Percentiles rank a stretch among this genome's conserved stretches.
phyloP scores from a whole-genome alignment of 345 rosid species.

The Limnanthes douglasii region DNA sequence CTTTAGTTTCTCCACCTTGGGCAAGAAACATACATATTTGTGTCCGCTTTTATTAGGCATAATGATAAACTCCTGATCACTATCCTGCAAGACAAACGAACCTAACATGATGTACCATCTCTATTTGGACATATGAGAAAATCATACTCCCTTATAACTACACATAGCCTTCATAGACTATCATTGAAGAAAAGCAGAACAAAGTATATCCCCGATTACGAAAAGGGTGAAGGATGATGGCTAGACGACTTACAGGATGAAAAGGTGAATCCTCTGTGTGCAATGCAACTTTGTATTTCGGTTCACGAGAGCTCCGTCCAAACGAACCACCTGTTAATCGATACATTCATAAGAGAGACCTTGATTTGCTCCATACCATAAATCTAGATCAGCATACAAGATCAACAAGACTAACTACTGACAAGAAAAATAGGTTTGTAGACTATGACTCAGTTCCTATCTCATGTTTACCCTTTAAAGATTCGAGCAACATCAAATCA shows the following conservation, averaged over 20 bases:
- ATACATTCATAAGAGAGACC: neutral
- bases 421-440: neutral
- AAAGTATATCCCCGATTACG: neutral
- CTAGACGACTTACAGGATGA: conserved; percentile 46
- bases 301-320: conserved; percentile 60
- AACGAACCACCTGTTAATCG: conserved; percentile 43
- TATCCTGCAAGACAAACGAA: conserved; percentile 30
- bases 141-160: neutral
- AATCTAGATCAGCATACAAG: neutral
- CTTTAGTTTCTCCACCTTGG: conserved; percentile 54
- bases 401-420: neutral
- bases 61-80: conserved; percentile 55
- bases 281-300: conserved; percentile 65
- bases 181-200: neutral
- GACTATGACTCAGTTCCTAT: too few relatives aligned
- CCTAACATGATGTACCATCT: conserved; percentile 2
- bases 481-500: neutral
- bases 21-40: conserved; percentile 57
- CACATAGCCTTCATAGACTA: neutral
- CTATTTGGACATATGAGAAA: too few relatives aligned
- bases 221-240: neutral
- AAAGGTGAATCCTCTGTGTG: conserved; percentile 55
- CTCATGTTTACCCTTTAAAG: neutral
- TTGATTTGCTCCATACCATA: neutral
- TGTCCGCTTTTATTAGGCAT: conserved; percentile 59